These are phyloP conservation scores for Elongisporangium senticosum DNA, from an alignment of 352 stramenopile genomes.

Conservation along the genomic window DNA sequence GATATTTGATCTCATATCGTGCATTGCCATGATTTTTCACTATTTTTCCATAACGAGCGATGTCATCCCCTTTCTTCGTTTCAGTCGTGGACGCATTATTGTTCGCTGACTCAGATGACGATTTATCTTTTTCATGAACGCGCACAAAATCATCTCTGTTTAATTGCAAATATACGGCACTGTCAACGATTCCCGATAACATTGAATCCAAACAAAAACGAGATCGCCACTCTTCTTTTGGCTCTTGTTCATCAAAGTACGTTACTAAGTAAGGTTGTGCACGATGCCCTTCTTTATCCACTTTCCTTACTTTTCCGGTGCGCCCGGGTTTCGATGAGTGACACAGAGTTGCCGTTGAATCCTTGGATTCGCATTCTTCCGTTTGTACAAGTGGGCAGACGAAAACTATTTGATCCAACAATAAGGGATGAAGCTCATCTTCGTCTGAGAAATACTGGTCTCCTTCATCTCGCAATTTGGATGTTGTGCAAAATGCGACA, in stretches of 20 bases:
- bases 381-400: conserved; percentile 22
- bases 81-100: not conserved
- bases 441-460: conserved; percentile 34
- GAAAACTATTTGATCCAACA: conserved; percentile 24
- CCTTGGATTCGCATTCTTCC: not conserved
- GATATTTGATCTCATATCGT: conserved; percentile 43
- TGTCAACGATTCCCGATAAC: conserved; percentile 19
- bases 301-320: conserved; percentile 21
- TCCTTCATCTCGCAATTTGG: conserved; percentile 30
- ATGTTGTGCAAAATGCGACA: conserved; percentile 32
- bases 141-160: conserved; percentile 41
- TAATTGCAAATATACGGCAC: conserved; percentile 25
- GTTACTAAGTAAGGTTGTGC: conserved; percentile 22
- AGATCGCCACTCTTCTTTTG: conserved; percentile 23
- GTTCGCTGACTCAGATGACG: not conserved
- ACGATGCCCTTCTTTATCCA: conserved; percentile 17
- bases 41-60: conserved; percentile 25
- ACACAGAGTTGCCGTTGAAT: not conserved
- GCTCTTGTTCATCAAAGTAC: conserved; percentile 24
- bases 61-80: not conserved
- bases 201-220: conserved; percentile 31
- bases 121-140: conserved; percentile 12
- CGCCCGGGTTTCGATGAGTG: conserved; percentile 16
- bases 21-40: conserved; percentile 34
- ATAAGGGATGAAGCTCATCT: conserved; percentile 29